These are phyloP conservation scores for Gnomoniopsis sp. DNA, from an alignment of 2,329 filamentous ascomycete species.

Conservation along the genomic window DNA sequence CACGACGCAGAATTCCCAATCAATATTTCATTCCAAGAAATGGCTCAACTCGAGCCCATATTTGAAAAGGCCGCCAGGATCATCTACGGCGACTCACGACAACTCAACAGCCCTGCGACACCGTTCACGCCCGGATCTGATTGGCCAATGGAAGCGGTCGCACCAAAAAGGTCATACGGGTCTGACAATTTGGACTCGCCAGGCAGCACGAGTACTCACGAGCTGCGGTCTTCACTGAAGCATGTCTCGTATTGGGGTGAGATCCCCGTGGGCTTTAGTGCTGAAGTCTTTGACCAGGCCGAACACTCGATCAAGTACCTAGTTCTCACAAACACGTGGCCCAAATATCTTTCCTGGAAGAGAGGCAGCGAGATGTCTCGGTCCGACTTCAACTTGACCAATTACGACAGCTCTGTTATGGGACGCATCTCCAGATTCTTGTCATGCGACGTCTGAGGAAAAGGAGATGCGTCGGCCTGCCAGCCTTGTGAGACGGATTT, in stretches of 20 bases:
- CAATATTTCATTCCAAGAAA: conserved; percentile 59
- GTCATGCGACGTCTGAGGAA: background rate
- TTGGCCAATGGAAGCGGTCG: conserved; percentile 14
- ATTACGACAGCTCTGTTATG: background rate
- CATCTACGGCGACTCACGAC: conserved; percentile 36
- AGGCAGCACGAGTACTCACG: conserved; percentile 13
- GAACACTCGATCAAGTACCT: conserved; percentile 62
- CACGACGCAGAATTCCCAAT: conserved; percentile 63
- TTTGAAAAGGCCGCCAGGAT: conserved; percentile 53
- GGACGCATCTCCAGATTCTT: background rate
- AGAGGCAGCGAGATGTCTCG: conserved; percentile 1
- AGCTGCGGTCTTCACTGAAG: conserved; percentile 1
- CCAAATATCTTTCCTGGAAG: conserved; percentile 42
- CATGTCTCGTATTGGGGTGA: conserved; percentile 33
- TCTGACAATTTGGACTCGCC: conserved; percentile 2
- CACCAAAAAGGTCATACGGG: background rate
- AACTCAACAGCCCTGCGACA: conserved; percentile 40
- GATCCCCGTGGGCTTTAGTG: conserved; percentile 46
- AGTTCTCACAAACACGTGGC: conserved; percentile 67
- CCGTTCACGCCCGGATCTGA: conserved; percentile 33
- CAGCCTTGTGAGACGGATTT: too few species aligned
- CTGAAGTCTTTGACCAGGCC: conserved; percentile 55
- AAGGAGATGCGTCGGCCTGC: background rate
- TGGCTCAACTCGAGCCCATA: conserved; percentile 49
- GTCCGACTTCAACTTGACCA: background rate